Evolutionary conservation across 352 stramenopile genomes (phyloP).

Genomic region (Pythium aristosporum): DNA sequence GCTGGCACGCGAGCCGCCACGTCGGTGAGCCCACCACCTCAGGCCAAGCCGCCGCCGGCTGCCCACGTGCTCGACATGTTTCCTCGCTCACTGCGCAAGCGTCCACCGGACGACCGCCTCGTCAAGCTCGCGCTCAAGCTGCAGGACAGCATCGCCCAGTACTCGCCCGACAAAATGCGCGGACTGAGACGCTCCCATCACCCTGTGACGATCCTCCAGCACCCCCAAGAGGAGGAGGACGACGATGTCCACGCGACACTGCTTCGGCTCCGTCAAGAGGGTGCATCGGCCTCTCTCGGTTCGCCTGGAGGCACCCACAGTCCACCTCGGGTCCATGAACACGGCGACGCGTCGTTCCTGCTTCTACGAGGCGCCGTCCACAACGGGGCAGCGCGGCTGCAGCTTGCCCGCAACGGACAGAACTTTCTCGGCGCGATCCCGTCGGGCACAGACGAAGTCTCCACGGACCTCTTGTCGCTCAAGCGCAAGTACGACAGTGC

Average conservation of each 20-base stretch:
- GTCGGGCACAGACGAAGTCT: slow-evolving; percentile 23
- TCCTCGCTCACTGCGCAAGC: slow-evolving; percentile 36
- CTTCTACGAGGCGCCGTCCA: slow-evolving; percentile 55
- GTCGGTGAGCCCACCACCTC: background rate
- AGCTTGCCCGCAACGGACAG: slow-evolving; percentile 45
- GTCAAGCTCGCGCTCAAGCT: slow-evolving; percentile 50
- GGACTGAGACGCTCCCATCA: slow-evolving; percentile 26
- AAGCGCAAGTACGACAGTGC: slow-evolving; percentile 21
- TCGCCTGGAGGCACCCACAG: background rate
- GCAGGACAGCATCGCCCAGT: slow-evolving; percentile 45
- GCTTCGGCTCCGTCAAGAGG: background rate
- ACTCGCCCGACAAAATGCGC: slow-evolving; percentile 45
- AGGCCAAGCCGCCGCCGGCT: slow-evolving; percentile 1
- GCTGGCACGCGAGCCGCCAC: no score
- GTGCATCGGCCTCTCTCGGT: slow-evolving; percentile 12
- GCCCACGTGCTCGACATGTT: slow-evolving; percentile 32
- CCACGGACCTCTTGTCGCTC: slow-evolving; percentile 31
- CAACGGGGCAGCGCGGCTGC: slow-evolving; percentile 46
- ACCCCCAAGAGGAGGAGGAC: background rate
- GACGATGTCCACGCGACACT: slow-evolving; percentile 20
- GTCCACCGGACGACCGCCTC: slow-evolving; percentile 45
- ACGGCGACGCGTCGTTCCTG: slow-evolving; percentile 41
- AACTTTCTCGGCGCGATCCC: slow-evolving; percentile 41
- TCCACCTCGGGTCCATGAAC: slow-evolving; percentile 14
- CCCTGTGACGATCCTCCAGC: slow-evolving; percentile 10